Base-by-base conservation (phyloP, 2,329 filamentous ascomycete species). In the Fusarium tanahbumbuense region DNA sequence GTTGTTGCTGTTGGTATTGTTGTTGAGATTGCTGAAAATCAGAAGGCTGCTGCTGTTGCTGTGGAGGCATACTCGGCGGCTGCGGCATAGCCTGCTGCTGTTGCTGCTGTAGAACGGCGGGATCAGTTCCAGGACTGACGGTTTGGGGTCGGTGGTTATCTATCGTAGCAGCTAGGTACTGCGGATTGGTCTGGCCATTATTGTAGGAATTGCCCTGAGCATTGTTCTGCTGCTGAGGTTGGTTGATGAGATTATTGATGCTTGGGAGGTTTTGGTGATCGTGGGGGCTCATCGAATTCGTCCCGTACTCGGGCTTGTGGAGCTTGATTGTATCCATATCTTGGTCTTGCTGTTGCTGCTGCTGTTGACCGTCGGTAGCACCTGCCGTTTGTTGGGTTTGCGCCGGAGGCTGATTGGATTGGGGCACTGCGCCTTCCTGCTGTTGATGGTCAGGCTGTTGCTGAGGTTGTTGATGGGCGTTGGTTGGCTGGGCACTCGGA, bases 231-330 rank as follows among this genome's bases (percentile, higher is more conserved):
- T 78, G 67, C 37, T 70, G 65, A 64, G 76, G 73, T 47, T 70
- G 85, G 77, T 96, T 91, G 82, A 96, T 94, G 74, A 97, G 86
- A 81, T 95, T 94, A 76, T 90, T 91, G 83, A 96, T 96, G 76
- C 89, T 93, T 64, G 93, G 91, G 68, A 92, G 86, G 82, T 93
- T 93, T 80, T 93, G 91, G 58, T 86, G 84, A 66, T 88, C 85
- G 74, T 70, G 79, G 72, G 49, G 32, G 32, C 64, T 70, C 70
- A 68, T 79, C 71, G 71, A 72, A 68, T 48, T 68, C 48, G 71
- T 61, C 40, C 64, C 70, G 56, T 74, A 77, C 54, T 71, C 57
- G 64, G 73, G 73, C 60, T 75, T 67, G 58, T 75, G 68, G 49
- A 75, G 68, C 60, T 75, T 75, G 68, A 74, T 72, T 58, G 75